phyloP scores from a whole-genome alignment of 352 stramenopile genomes.

The Pythium periplocum region DNA sequence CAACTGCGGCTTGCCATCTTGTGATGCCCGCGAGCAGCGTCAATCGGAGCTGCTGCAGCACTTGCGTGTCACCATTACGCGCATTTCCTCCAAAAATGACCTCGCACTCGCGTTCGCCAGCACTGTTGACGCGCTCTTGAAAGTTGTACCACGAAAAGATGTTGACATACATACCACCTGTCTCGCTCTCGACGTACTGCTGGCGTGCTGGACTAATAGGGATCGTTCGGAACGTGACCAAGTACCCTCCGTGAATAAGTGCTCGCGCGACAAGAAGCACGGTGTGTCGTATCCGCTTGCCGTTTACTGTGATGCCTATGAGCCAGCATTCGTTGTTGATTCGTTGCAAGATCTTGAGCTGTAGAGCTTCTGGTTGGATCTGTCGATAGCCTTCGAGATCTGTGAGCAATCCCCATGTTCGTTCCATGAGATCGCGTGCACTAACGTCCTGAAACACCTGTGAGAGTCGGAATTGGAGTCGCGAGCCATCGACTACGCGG shows the following conservation, averaged over 20 bases:
- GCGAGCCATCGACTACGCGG: constrained; percentile 27
- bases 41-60: constrained; percentile 61
- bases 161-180: constrained; percentile 41
- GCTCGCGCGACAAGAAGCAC: constrained; percentile 58
- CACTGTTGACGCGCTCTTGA: constrained; percentile 23
- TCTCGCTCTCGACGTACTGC: constrained; percentile 37
- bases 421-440: constrained; percentile 49
- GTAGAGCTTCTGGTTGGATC: constrained; percentile 56
- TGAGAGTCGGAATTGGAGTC: constrained; percentile 59
- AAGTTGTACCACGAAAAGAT: constrained; percentile 82
- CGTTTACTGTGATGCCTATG: constrained; percentile 38
- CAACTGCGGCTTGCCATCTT: constrained; percentile 62
- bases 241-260: constrained; percentile 51
- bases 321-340: constrained; percentile 61
- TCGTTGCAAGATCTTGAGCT: constrained; percentile 46
- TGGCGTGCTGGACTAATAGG: constrained; percentile 36
- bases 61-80: constrained; percentile 43
- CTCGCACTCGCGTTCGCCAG: constrained; percentile 33
- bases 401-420: constrained; percentile 64
- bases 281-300: constrained; percentile 29
- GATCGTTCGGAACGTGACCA: constrained; percentile 68
- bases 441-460: constrained; percentile 45
- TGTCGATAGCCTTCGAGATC: constrained; percentile 38
- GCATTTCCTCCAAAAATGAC: constrained; percentile 60
- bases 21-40: constrained; percentile 56